Base-by-base conservation (phyloP, 2,329 filamentous ascomycete genomes). In the Nannizzia gypsea region DNA sequence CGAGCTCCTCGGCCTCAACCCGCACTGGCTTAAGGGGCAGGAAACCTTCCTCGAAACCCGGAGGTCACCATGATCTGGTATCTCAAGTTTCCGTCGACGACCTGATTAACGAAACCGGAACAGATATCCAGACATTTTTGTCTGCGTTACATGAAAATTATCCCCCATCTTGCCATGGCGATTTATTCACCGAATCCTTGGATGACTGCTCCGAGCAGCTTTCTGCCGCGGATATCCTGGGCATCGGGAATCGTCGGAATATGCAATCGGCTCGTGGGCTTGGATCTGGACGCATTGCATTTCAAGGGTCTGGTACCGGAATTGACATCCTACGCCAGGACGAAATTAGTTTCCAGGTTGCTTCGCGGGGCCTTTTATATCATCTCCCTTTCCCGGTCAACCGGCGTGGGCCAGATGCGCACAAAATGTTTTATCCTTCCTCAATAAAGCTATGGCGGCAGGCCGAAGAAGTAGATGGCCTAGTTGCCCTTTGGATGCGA, bases 111-210 rank as follows among this genome's bases (percentile, higher is more conserved):
- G 92, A 96, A 74, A 90, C 88, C 0, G 93, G 93, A 0, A 96
- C 93, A 0, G 93, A 99, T 68, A 89, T 87, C 0, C 84, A 88
- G 60, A 96, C 91, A 0, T 96, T 96, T 68, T 83, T 96, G 56
- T 88, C 90, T 3, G 89, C 90, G 2, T 76, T 97, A 0, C 92
- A 97, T 69, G 93, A 99, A 68, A 99, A 99, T 69, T 97, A 96
- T 66, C 80, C 87, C 1, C 78, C 90, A 0, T 97, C 93, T 0
- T 97, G 92, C 69, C 74, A 77, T 26, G 77, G 81, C 2, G 72
- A 81, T 22, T 83, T 81, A 0, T 86, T 90, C 1, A 80, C 91
- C 31, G 89, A 93, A 66, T 86, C 86, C 63, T 77, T 96, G 60
- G 89, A 90, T 63, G 84, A 82, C n/a, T 97, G 92, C 69, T 86